These are phyloP conservation scores for Mycena galopus DNA, from an alignment of 768 basidiomycete genomes.

Conservation along the genomic window DNA sequence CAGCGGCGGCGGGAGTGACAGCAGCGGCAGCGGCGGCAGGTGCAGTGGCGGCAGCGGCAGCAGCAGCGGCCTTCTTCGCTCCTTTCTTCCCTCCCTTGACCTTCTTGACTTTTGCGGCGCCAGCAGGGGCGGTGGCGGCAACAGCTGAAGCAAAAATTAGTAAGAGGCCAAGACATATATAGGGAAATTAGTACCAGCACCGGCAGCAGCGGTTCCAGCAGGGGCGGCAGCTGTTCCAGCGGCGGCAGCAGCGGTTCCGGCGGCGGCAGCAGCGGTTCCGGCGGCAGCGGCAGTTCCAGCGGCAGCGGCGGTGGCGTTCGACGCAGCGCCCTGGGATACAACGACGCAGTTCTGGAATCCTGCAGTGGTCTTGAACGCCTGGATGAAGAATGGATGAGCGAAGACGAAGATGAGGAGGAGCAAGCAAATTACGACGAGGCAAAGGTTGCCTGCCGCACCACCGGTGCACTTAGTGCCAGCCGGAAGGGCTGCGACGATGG, in stretches of 20 bases:
- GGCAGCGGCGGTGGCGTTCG: no score
- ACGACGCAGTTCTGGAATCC: slow-evolving; percentile 11
- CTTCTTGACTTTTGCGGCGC: neutral
- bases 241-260: neutral
- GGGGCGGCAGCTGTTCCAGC: neutral
- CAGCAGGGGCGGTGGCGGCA: neutral
- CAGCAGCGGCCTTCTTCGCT: neutral
- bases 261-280: neutral
- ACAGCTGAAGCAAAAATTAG: neutral
- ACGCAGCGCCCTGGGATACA: slow-evolving; percentile 11
- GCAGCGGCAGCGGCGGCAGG: neutral
- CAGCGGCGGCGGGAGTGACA: neutral
- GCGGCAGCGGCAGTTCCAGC: neutral
- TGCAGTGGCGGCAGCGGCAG: neutral
- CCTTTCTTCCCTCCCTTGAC: neutral
- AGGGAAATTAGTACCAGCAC: neutral
- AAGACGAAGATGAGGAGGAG: no score
- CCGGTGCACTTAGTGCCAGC: slow-evolving; percentile 20
- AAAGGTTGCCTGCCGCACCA: slow-evolving; percentile 20
- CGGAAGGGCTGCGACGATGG: neutral
- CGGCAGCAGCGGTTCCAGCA: neutral
- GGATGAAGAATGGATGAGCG: neutral
- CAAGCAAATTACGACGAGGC: slow-evolving; percentile 6
- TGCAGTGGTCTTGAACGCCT: slow-evolving; percentile 8
- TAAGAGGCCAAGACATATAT: no score